These are phyloP conservation scores for Dipodascopsis uninucleata DNA, from an alignment of 805 yeast species.

Conservation along the genomic window DNA sequence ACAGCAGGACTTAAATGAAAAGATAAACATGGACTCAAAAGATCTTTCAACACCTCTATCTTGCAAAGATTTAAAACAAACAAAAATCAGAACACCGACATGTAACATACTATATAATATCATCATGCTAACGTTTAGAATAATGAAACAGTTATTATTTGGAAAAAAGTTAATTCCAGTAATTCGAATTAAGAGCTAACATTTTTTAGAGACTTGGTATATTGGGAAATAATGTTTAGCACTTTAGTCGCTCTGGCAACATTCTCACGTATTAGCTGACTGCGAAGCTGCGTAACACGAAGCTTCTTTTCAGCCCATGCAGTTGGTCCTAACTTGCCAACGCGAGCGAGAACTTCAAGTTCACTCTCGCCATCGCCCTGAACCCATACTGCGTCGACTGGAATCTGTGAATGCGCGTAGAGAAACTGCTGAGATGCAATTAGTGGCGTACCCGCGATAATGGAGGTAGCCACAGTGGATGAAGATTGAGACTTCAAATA, in stretches of 20 bases:
- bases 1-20: no score
- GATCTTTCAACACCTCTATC: no score
- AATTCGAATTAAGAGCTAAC: background rate
- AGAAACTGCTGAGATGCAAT: slow-evolving; percentile 6
- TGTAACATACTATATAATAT: no score
- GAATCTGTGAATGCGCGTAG: slow-evolving; percentile 6
- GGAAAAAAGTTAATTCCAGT: no score
- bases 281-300: slow-evolving; percentile 5
- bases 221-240: slow-evolving; percentile 2
- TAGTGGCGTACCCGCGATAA: slow-evolving; percentile 20
- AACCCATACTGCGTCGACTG: slow-evolving; percentile 14
- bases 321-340: background rate
- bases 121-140: no score
- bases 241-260: background rate
- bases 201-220: background rate
- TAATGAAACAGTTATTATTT: no score
- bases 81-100: no score
- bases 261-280: slow-evolving; percentile 2
- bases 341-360: slow-evolving; percentile 8
- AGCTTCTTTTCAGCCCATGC: slow-evolving; percentile 12
- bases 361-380: slow-evolving; percentile 16
- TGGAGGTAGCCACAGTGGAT: slow-evolving; percentile 11
- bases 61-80: no score
- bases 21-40: no score
- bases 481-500: slow-evolving; percentile 14